Percentiles rank a stretch among this genome's conserved stretches.
These are phyloP conservation scores for Podosphaera xanthii DNA, from an alignment of 2,329 filamentous ascomycete species.

Conservation along the genomic window DNA sequence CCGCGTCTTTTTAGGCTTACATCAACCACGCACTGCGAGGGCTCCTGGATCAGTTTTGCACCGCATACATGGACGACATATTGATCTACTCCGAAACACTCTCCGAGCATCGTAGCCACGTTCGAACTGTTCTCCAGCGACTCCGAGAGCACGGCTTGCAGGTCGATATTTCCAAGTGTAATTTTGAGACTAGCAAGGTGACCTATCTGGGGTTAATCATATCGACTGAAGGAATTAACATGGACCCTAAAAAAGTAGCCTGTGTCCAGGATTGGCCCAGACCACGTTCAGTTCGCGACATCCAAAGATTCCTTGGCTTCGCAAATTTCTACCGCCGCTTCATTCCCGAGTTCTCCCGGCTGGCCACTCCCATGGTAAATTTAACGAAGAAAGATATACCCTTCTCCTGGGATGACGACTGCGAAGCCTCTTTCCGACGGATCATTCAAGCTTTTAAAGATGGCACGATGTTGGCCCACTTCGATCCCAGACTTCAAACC, in stretches of 20 bases:
- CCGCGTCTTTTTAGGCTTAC: conserved; percentile 1
- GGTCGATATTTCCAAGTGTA: too few species aligned
- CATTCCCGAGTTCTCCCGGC: too few species aligned
- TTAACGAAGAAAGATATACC: too few species aligned
- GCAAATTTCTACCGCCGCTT: too few species aligned
- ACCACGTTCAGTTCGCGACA: not conserved
- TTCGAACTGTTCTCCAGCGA: not conserved
- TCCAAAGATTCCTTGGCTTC: too few species aligned
- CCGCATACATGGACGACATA: conserved; percentile 3
- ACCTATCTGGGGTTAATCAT: not conserved
- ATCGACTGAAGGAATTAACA: not conserved
- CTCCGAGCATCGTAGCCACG: not conserved
- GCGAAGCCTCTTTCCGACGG: too few species aligned
- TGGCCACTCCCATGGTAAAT: too few species aligned
- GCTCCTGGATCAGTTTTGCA: not conserved
- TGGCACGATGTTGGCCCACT: too few species aligned
- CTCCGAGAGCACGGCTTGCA: conserved; percentile 1
- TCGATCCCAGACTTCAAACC: not conserved
- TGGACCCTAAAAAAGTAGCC: not conserved
- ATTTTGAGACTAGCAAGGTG: not conserved
- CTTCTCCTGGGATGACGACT: too few species aligned
- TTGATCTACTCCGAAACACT: conserved; percentile 1
- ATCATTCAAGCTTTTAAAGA: too few species aligned
- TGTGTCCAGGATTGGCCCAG: not conserved
- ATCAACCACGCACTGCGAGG: not conserved